Evolutionary conservation across 208 protist genomes (phyloP).

Genomic region (Acanthamoeba triangularis): DNA sequence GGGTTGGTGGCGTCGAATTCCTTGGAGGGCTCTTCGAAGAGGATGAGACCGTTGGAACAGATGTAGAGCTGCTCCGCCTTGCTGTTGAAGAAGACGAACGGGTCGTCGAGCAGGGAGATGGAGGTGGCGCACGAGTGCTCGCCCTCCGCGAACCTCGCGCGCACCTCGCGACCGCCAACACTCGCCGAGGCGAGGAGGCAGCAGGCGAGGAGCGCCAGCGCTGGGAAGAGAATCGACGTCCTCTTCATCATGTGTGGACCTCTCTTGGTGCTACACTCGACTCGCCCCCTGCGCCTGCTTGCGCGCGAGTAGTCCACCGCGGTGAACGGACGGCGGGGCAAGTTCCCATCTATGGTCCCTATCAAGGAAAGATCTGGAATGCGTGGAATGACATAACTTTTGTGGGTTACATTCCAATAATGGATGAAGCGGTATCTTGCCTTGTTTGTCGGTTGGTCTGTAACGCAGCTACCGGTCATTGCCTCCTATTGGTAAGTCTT

Average conservation of each 20-base stretch:
- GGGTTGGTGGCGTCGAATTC: neutral
- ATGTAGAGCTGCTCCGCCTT: neutral
- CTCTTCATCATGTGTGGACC: neutral
- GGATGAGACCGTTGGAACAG: slow-evolving; percentile 43
- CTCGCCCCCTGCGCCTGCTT: too few relatives aligned
- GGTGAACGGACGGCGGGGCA: too few relatives aligned
- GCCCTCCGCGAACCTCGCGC: neutral
- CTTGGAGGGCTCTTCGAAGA: neutral
- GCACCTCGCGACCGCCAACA: neutral
- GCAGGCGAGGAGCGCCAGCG: neutral
- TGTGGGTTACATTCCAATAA: neutral
- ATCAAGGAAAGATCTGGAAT: neutral
- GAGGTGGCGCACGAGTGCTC: neutral
- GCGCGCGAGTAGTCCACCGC: too few relatives aligned
- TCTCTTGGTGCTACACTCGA: too few relatives aligned
- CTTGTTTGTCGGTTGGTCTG: too few relatives aligned
- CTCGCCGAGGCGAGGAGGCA: neutral
- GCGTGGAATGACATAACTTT: neutral
- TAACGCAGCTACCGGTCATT: too few relatives aligned
- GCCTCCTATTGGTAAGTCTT: too few relatives aligned
- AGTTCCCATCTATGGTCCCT: too few relatives aligned
- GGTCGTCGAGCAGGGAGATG: neutral
- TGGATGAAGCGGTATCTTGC: too few relatives aligned
- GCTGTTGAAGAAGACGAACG: neutral
- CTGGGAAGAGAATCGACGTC: neutral